These are phyloP conservation scores for Avena atlantica DNA, from an alignment of 176 grass and related monocot genomes.

Conservation along the genomic window DNA sequence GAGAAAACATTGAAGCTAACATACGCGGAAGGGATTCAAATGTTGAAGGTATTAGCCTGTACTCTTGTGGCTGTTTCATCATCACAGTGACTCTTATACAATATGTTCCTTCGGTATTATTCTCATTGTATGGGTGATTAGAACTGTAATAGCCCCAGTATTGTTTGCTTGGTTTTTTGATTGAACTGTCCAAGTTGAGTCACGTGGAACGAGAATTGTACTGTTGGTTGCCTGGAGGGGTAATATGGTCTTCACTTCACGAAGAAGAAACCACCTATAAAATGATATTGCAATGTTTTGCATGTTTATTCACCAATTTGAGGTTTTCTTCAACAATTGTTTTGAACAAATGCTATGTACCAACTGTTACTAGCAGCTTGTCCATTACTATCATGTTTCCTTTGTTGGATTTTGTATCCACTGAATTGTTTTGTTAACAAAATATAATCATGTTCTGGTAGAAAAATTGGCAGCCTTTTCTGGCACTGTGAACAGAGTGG, in stretches of 20 bases:
- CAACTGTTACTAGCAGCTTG: not conserved
- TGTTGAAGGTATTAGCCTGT: constrained; percentile 73
- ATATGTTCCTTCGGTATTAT: not conserved
- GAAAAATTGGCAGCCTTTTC: constrained; percentile 1
- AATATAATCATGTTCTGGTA: not conserved
- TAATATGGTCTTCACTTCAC: not conserved
- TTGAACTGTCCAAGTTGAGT: not conserved
- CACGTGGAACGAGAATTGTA: not conserved
- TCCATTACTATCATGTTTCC: not conserved
- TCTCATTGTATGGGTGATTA: not conserved
- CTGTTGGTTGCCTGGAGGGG: not conserved
- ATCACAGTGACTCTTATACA: not conserved
- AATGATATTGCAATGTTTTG: not conserved
- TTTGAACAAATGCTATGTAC: not conserved
- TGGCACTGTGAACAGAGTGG: not conserved
- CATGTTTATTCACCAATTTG: not conserved
- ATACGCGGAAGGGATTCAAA: constrained; percentile 85
- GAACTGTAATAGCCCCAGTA: not conserved
- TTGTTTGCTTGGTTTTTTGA: not conserved
- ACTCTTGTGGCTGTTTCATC: not conserved
- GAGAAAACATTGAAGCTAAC: constrained; percentile 82
- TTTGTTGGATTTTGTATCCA: not conserved
- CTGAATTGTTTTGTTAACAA: not conserved
- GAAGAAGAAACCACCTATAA: not conserved
- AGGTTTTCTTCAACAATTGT: not conserved